Evolutionary conservation across 140 eudicot genomes (phyloP).

Genomic region (Flaveria floridana): DNA sequence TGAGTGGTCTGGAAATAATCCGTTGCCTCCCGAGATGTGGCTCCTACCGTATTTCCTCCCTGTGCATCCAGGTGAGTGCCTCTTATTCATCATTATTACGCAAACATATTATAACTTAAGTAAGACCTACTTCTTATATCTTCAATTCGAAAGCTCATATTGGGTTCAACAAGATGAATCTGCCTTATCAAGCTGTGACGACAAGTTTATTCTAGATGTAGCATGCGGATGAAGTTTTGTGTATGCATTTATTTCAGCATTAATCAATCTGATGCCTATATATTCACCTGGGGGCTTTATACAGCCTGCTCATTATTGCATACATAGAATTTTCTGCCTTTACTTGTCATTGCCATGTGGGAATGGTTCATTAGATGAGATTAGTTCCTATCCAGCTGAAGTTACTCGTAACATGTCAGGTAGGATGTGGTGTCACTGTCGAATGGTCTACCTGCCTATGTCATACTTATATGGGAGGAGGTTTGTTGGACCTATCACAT

Average conservation of each 20-base stretch:
- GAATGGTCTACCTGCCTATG: constrained; percentile 98
- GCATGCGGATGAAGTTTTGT: neutral
- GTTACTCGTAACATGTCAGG: constrained; percentile 45
- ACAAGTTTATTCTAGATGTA: neutral
- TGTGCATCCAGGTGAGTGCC: constrained; percentile 62
- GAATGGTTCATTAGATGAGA: neutral
- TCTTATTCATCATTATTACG: constrained; percentile 14
- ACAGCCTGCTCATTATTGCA: neutral
- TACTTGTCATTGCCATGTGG: neutral
- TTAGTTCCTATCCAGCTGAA: constrained; percentile 12
- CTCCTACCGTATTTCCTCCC: constrained; percentile 68
- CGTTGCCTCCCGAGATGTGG: constrained; percentile 87
- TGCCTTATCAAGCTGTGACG: neutral
- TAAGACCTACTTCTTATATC: constrained; percentile 16
- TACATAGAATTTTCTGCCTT: neutral
- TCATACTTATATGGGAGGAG: constrained; percentile 89
- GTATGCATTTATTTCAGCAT: neutral
- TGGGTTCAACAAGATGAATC: neutral
- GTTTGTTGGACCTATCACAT: constrained; percentile 87
- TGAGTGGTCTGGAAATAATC: constrained; percentile 86
- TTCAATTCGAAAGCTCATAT: constrained; percentile 1
- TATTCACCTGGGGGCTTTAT: neutral
- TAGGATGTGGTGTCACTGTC: constrained; percentile 99
- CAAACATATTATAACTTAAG: neutral
- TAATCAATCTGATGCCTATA: neutral